Conservation (phyloP, 148 eudicot genomes). For the Rhododendron simsii region DNA sequence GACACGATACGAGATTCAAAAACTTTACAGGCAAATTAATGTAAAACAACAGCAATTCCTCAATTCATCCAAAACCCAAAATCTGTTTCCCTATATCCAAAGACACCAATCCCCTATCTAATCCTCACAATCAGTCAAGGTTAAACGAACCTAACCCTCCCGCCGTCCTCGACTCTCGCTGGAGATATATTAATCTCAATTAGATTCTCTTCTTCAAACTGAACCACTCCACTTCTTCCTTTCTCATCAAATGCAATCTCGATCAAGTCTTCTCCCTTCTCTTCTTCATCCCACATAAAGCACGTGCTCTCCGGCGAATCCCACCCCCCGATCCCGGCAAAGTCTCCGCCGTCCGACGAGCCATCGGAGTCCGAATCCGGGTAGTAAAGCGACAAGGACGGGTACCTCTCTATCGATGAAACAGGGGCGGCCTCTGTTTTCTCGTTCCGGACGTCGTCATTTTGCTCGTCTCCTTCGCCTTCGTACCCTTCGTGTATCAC, state of each 20-base stretch:
- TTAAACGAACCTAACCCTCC: background rate
- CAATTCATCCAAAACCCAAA: background rate
- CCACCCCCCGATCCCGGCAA: slow-evolving; percentile 22
- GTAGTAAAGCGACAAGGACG: slow-evolving; percentile 51
- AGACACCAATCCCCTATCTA: background rate
- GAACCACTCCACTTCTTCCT: slow-evolving; percentile 9
- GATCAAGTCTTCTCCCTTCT: slow-evolving; percentile 51
- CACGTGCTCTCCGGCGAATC: slow-evolving; percentile 20
- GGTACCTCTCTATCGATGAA: slow-evolving; percentile 29
- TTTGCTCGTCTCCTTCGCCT: slow-evolving; percentile 39
- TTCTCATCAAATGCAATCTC: slow-evolving; percentile 56
- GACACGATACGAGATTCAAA: too few species aligned
- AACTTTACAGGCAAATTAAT: background rate
- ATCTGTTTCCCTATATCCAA: background rate
- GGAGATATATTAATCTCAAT: slow-evolving; percentile 74
- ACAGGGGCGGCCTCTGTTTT: background rate
- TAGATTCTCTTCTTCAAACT: slow-evolving; percentile 59
- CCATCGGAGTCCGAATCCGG: slow-evolving; percentile 53
- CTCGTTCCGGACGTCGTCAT: slow-evolving; percentile 8
- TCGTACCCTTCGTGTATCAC: slow-evolving; percentile 67
- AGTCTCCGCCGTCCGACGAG: slow-evolving; percentile 40
- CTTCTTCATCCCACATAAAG: slow-evolving; percentile 44
- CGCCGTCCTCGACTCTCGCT: slow-evolving; percentile 3
- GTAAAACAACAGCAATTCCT: background rate
- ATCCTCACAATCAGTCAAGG: background rate